A percentile compares a stretch with the other conserved stretches of the same genome.
phyloP scores from a whole-genome alignment of 225 moss, liverwort and hornwort species.

The Marchantia paleacea region DNA sequence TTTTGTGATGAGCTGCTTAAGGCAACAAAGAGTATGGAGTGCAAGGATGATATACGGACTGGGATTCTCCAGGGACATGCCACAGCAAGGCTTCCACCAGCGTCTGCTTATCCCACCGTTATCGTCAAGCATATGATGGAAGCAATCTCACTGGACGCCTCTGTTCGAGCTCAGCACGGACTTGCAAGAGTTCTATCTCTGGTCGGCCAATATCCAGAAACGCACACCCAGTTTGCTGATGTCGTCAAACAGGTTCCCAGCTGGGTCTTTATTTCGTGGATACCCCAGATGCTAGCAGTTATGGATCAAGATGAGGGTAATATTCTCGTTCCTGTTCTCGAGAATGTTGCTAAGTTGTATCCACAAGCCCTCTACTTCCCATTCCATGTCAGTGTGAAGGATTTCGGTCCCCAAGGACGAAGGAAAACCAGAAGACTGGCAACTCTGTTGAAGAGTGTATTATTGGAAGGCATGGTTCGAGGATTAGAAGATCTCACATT shows the following conservation, averaged over 20 bases:
- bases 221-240: conserved; percentile 50
- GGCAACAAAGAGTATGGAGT: conserved; percentile 37
- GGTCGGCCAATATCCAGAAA: conserved; percentile 56
- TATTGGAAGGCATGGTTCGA: conserved; percentile 62
- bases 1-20: conserved; percentile 91
- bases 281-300: conserved; percentile 79
- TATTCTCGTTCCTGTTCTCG: conserved; percentile 60
- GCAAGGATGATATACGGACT: conserved; percentile 35
- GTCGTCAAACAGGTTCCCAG: conserved; percentile 59
- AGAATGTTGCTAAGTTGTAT: conserved; percentile 56
- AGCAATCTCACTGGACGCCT: conserved; percentile 64
- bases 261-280: conserved; percentile 91
- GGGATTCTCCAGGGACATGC: conserved; percentile 37
- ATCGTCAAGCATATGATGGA: conserved; percentile 71
- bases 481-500: conserved; percentile 84
- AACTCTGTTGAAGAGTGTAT: conserved; percentile 48
- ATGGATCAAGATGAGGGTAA: conserved; percentile 70
- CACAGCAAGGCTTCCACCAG: conserved; percentile 50
- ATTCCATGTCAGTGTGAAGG: conserved; percentile 76
- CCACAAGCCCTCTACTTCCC: conserved; percentile 80
- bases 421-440: conserved; percentile 50
- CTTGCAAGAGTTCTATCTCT: conserved; percentile 80
- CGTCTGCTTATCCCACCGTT: conserved; percentile 54
- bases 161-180: conserved; percentile 72
- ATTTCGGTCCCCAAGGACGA: conserved; percentile 55